Conservation (phyloP, 192 early-diverging fungal genomes). For the Gonapodya sp. region DNA sequence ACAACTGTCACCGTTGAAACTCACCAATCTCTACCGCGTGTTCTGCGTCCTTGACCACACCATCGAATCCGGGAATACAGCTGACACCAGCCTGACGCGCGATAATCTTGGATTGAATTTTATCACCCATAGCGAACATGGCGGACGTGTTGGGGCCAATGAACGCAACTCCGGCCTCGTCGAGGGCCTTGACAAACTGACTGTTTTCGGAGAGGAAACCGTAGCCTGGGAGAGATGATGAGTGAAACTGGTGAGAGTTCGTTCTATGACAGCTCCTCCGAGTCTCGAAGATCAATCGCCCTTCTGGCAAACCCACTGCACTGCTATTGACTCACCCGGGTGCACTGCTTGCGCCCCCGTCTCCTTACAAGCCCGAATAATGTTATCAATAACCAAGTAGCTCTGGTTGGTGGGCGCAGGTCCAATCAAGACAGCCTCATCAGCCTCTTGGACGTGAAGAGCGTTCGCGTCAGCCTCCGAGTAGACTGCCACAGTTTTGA, state of each 20-base stretch:
- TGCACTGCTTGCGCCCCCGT: constrained; percentile 88
- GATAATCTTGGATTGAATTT: constrained; percentile 69
- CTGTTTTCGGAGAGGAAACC: constrained; percentile 92
- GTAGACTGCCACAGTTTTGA: constrained; percentile 90
- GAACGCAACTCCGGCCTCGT: constrained; percentile 59
- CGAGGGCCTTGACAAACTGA: constrained; percentile 67
- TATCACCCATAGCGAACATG: constrained; percentile 72
- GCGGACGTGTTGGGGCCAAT: constrained; percentile 59
- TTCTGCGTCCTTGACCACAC: constrained; percentile 59
- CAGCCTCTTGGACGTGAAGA: constrained; percentile 77
- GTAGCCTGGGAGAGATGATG: constrained; percentile 53
- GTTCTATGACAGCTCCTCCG: background rate
- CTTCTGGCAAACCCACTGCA: constrained; percentile 24
- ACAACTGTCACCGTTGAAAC: background rate
- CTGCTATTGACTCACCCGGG: no score
- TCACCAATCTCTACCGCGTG: constrained; percentile 64
- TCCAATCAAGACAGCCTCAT: constrained; percentile 76
- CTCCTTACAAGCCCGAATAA: constrained; percentile 61
- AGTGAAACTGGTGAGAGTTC: background rate
- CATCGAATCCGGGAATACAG: constrained; percentile 81
- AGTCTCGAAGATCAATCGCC: background rate
- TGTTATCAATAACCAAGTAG: constrained; percentile 73
- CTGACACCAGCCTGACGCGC: constrained; percentile 62
- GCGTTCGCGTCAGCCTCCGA: constrained; percentile 83
- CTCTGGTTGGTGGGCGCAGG: constrained; percentile 67